Conservation (phyloP, 2,329 filamentous ascomycete genomes). For the Talaromyces sp. region DNA sequence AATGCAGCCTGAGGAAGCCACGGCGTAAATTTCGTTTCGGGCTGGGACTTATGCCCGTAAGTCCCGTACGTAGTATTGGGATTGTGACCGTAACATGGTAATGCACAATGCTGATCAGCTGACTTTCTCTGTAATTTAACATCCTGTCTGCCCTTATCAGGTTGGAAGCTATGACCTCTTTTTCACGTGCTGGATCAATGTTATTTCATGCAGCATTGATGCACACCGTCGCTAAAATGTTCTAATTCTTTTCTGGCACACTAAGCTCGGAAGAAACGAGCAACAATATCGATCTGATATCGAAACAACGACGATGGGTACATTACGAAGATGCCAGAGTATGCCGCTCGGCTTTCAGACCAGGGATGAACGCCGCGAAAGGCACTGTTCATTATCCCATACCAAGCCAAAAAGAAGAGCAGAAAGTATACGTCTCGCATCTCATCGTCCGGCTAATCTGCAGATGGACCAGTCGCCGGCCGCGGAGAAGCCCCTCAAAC, state of each 20-base stretch:
- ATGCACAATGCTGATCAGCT: neutral
- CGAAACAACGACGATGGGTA: neutral
- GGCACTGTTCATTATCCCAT: too few species aligned
- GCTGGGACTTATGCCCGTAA: neutral
- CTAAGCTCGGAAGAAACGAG: too few species aligned
- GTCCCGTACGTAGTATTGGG: neutral
- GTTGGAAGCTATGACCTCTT: neutral
- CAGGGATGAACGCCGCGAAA: neutral
- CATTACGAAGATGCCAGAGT: neutral
- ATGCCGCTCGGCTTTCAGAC: neutral
- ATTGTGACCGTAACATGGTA: neutral
- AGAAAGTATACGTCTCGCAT: neutral
- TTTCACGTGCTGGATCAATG: neutral
- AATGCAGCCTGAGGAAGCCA: constrained; percentile 1
- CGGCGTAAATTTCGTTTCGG: neutral
- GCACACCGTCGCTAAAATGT: constrained; percentile 1
- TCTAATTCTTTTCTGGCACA: neutral
- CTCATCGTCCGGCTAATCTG: neutral
- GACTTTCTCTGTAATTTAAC: constrained; percentile 1
- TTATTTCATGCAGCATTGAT: neutral
- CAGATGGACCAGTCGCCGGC: neutral
- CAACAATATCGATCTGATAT: neutral
- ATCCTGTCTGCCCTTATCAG: neutral
- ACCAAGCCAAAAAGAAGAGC: neutral
- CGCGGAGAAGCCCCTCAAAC: neutral